phyloP scores from a whole-genome alignment of 1,284 basidiomycete species.

The Trichosporon sp. region DNA sequence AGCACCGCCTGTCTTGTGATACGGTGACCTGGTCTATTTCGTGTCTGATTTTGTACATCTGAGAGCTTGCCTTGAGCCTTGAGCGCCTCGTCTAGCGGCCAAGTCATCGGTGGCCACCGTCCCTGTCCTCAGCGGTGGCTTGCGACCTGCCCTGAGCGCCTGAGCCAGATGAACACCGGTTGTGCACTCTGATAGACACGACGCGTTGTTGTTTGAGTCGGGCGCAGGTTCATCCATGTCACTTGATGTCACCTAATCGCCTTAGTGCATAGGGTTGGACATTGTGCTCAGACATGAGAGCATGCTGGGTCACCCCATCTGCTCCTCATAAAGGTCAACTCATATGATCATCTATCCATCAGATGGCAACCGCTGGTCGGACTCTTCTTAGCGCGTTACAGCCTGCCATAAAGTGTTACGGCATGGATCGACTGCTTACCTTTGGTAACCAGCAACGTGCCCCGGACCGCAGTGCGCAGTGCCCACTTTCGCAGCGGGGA shows the following conservation, averaged over 20 bases:
- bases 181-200: not conserved
- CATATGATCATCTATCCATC: too few relatives aligned
- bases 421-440: constrained; percentile 4
- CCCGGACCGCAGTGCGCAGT: not conserved
- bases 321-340: too few relatives aligned
- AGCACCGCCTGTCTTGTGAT: not conserved
- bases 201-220: not conserved
- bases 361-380: not conserved
- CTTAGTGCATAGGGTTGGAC: not conserved
- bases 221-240: not conserved
- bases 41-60: not conserved
- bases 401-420: not conserved
- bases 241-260: not conserved
- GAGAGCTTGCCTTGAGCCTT: too few relatives aligned
- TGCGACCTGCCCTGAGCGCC: not conserved
- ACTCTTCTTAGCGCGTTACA: not conserved
- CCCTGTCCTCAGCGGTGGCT: not conserved
- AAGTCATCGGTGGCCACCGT: not conserved
- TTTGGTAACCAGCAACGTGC: constrained; percentile 1
- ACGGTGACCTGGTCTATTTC: not conserved
- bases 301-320: not conserved
- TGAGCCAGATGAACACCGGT: not conserved
- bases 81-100: not conserved
- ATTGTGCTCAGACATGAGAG: not conserved
- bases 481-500: too few relatives aligned